Conservation (phyloP, 176 grass and related monocot genomes). For the Aegilops bicornis region DNA sequence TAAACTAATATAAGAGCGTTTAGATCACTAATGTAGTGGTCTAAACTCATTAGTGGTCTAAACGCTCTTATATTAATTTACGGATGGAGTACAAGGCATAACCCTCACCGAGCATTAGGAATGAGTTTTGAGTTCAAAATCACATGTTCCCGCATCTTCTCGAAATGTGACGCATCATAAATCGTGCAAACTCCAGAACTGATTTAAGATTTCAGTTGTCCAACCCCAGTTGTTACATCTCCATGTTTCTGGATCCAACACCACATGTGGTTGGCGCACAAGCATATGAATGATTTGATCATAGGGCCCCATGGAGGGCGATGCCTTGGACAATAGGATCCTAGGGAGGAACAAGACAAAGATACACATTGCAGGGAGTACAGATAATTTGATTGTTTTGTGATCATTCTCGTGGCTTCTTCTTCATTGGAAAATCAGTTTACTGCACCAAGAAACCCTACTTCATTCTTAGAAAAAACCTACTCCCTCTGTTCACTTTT, state of each 20-base stretch:
- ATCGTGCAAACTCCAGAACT: constrained; percentile 5
- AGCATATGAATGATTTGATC: constrained; percentile 18
- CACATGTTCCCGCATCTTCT: not conserved
- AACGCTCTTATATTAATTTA: too few relatives aligned
- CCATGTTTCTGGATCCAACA: constrained; percentile 1
- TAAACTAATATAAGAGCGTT: too few relatives aligned
- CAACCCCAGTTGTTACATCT: not conserved
- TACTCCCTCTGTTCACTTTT: too few relatives aligned
- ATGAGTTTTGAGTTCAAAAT: constrained; percentile 1
- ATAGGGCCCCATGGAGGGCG: constrained; percentile 14
- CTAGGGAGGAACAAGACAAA: constrained; percentile 37
- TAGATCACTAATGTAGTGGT: too few relatives aligned
- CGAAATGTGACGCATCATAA: not conserved
- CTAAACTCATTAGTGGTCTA: too few relatives aligned
- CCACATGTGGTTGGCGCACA: constrained; percentile 24
- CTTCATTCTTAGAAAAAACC: not conserved
- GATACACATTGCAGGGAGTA: not conserved
- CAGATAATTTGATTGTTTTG: constrained; percentile 19
- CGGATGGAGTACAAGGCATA: too few relatives aligned
- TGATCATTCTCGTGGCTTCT: not conserved
- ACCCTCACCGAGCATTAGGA: constrained; percentile 3
- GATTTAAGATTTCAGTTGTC: not conserved
- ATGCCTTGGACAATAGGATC: constrained; percentile 40
- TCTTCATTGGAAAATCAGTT: constrained; percentile 4
- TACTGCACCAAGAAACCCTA: not conserved